phyloP scores from a whole-genome alignment of 1,284 basidiomycete genomes.

The Polyporus tsugae region DNA sequence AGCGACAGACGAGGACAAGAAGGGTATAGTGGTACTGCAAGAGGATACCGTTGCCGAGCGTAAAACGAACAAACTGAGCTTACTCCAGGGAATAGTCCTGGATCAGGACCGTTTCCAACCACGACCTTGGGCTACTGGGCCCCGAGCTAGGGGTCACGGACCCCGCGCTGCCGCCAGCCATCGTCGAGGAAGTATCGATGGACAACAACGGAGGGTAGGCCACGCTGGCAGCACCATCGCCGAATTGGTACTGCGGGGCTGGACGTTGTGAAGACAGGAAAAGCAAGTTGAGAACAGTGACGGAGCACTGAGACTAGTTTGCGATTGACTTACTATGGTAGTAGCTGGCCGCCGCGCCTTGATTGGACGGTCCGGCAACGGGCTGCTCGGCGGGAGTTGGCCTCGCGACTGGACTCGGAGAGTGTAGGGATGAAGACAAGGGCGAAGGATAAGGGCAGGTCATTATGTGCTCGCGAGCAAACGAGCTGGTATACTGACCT shows the following conservation, averaged over 20 bases:
- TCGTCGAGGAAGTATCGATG: not conserved
- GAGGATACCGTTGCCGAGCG: not conserved
- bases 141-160: slow-evolving; percentile 11
- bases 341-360: not conserved
- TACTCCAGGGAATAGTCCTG: slow-evolving; percentile 3
- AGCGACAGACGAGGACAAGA: not conserved
- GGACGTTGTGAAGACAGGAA: not conserved
- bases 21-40: not conserved
- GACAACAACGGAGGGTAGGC: not conserved
- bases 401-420: not conserved
- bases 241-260: not conserved
- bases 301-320: not conserved
- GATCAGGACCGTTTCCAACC: not conserved
- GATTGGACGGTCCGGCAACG: not conserved
- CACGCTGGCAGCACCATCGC: not conserved
- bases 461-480: not conserved
- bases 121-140: slow-evolving; percentile 16
- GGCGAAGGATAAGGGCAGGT: not conserved
- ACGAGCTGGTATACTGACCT: not conserved
- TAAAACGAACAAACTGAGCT: not conserved
- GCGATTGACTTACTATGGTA: not conserved
- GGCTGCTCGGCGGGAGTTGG: not conserved
- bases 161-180: not conserved
- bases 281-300: not conserved
- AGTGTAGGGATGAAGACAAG: not conserved